A percentile compares a stretch with the other conserved stretches of the same genome.
Conservation (phyloP, 2,329 filamentous ascomycete genomes). For the Aureobasidium vineae region DNA sequence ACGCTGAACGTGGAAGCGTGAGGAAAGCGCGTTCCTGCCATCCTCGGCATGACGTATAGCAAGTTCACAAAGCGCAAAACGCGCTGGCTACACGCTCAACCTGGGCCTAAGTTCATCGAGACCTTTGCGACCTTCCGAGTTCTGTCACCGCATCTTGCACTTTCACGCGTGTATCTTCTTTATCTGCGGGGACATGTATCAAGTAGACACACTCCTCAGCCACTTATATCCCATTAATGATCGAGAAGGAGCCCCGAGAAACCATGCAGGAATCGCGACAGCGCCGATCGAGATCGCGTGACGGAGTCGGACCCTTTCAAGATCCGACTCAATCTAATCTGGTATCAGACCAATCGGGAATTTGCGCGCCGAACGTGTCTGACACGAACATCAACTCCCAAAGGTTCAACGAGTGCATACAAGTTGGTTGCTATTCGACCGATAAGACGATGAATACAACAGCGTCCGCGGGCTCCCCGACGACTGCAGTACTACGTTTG, state of each 20-base stretch:
- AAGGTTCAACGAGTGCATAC: background rate
- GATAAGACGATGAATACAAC: background rate
- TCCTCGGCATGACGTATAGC: constrained; percentile 15
- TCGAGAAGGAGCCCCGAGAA: background rate
- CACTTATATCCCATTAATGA: background rate
- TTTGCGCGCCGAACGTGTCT: constrained; percentile 7
- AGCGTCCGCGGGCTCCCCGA: background rate
- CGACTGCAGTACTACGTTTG: background rate
- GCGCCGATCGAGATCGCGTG: constrained; percentile 19
- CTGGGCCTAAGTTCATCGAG: constrained; percentile 9
- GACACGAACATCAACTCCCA: background rate
- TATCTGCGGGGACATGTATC: background rate
- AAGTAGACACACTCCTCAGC: background rate
- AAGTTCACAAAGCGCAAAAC: background rate
- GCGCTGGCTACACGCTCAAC: constrained; percentile 16
- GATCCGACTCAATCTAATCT: constrained; percentile 25
- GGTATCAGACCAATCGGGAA: constrained; percentile 7
- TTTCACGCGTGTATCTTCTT: background rate
- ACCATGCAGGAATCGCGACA: constrained; percentile 9
- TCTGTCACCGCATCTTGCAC: background rate
- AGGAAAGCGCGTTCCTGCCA: background rate
- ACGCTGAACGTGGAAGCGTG: background rate
- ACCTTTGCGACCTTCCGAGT: background rate
- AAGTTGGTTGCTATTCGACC: too few relatives aligned
- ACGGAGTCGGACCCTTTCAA: constrained; percentile 19